Percentiles rank a stretch among this genome's conserved stretches.
phyloP scores from a whole-genome alignment of 495 filamentous ascomycete species.

The Oidiodendron maius region DNA sequence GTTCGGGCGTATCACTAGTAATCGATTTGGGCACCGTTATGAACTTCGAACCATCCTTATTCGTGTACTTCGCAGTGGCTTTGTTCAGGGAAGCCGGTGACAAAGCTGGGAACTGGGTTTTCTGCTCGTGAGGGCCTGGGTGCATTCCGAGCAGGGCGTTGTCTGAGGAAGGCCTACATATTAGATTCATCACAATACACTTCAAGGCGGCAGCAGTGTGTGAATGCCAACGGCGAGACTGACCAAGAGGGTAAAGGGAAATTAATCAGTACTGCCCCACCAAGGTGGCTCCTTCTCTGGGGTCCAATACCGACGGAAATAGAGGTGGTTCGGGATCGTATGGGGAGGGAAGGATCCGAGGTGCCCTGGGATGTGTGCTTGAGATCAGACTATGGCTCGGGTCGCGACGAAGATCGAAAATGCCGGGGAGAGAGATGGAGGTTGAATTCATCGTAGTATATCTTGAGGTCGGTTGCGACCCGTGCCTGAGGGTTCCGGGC shows the following conservation, averaged over 20 bases:
- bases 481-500: not conserved
- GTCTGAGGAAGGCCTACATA: slow-evolving; percentile 8
- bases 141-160: slow-evolving; percentile 39
- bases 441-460: slow-evolving; percentile 1
- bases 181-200: slow-evolving; percentile 5
- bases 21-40: slow-evolving; percentile 58
- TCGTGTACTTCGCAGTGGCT: slow-evolving; percentile 50
- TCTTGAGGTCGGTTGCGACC: not conserved
- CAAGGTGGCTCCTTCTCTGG: slow-evolving; percentile 17
- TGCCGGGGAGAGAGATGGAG: slow-evolving; percentile 2
- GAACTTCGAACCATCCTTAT: slow-evolving; percentile 64
- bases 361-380: not conserved
- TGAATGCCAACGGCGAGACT: slow-evolving; percentile 1
- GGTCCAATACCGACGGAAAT: not conserved
- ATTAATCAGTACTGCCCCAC: slow-evolving; percentile 19
- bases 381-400: not conserved
- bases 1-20: slow-evolving; percentile 39
- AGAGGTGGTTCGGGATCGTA: not conserved
- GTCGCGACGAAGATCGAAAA: not conserved
- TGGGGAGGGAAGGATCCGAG: not conserved
- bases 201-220: not conserved
- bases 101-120: slow-evolving; percentile 23
- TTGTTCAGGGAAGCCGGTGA: slow-evolving; percentile 33
- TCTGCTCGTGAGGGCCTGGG: slow-evolving; percentile 40
- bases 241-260: slow-evolving; percentile 12